Percentiles rank a stretch among this genome's conserved stretches.
Conservation (phyloP, 257 asterid genomes). For the Mitragyna speciosa region DNA sequence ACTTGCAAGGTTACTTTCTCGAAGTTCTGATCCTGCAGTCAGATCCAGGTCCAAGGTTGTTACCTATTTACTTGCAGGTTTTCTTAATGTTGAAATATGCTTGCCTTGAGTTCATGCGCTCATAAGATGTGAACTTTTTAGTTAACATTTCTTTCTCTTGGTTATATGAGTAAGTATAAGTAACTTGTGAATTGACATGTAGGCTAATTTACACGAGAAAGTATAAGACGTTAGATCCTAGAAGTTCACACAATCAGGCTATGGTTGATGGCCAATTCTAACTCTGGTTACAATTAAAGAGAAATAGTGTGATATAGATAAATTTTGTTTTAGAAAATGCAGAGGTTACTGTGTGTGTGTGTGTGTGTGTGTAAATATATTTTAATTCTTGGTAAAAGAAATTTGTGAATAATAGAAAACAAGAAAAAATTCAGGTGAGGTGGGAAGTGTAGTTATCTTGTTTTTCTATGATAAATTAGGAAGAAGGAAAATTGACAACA, state of each 20-base stretch:
- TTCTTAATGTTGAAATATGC: background rate
- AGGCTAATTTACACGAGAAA: background rate
- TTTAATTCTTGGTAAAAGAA: background rate
- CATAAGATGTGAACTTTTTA: background rate
- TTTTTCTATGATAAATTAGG: background rate
- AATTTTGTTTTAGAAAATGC: background rate
- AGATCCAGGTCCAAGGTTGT: constrained; percentile 93
- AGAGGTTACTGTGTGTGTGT: too few species aligned
- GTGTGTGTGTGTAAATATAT: too few species aligned
- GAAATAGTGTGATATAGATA: background rate
- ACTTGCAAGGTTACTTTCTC: constrained; percentile 94
- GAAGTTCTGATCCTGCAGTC: constrained; percentile 98
- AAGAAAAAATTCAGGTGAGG: background rate
- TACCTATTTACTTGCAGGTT: background rate
- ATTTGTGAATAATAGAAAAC: background rate
- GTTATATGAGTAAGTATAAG: background rate
- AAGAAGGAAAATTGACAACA: background rate
- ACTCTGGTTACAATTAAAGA: background rate
- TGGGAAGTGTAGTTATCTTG: background rate
- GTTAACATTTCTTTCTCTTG: background rate
- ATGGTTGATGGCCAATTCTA: background rate
- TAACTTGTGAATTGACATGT: background rate
- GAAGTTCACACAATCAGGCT: background rate
- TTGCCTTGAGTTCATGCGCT: background rate
- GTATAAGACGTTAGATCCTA: background rate